Conservation (phyloP, 2,329 filamentous ascomycete genomes). For the Clonostachys rhizophaga region DNA sequence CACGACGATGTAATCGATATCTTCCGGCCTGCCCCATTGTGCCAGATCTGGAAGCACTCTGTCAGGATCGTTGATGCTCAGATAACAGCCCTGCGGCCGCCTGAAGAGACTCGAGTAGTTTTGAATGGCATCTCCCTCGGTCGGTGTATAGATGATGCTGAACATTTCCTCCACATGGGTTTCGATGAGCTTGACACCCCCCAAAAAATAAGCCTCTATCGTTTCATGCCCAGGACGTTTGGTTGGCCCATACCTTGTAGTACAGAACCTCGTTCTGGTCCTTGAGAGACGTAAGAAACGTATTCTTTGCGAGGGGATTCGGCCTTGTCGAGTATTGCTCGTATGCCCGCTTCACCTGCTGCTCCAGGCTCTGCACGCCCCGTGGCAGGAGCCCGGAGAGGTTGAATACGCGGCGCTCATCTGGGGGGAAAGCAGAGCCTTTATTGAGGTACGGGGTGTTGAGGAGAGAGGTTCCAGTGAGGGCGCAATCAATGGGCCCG, state of each 20-base stretch:
- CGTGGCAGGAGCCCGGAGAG: slow-evolving; percentile 70
- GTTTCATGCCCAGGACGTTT: not conserved
- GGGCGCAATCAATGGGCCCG: slow-evolving; percentile 27
- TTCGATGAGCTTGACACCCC: slow-evolving; percentile 25
- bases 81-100: slow-evolving; percentile 73
- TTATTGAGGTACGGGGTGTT: slow-evolving; percentile 60
- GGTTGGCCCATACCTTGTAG: slow-evolving; percentile 49
- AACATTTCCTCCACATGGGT: slow-evolving; percentile 86
- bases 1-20: slow-evolving; percentile 86
- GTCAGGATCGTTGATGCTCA: slow-evolving; percentile 67
- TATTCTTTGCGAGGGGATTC: slow-evolving; percentile 75
- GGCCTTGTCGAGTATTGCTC: slow-evolving; percentile 64
- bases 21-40: slow-evolving; percentile 65
- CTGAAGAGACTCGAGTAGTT: slow-evolving; percentile 78
- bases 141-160: slow-evolving; percentile 85
- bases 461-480: slow-evolving; percentile 25
- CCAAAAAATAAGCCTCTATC: not conserved
- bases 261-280: slow-evolving; percentile 83
- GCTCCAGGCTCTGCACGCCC: slow-evolving; percentile 68
- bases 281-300: slow-evolving; percentile 80
- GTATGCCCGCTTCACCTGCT: slow-evolving; percentile 75
- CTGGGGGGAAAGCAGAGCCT: slow-evolving; percentile 68
- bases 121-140: slow-evolving; percentile 82
- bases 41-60: slow-evolving; percentile 61
- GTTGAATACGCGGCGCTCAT: slow-evolving; percentile 66